A percentile compares a stretch with the other conserved stretches of the same genome.
These are phyloP conservation scores for Starmerella floricola DNA, from an alignment of 805 yeast species.

Conservation along the genomic window DNA sequence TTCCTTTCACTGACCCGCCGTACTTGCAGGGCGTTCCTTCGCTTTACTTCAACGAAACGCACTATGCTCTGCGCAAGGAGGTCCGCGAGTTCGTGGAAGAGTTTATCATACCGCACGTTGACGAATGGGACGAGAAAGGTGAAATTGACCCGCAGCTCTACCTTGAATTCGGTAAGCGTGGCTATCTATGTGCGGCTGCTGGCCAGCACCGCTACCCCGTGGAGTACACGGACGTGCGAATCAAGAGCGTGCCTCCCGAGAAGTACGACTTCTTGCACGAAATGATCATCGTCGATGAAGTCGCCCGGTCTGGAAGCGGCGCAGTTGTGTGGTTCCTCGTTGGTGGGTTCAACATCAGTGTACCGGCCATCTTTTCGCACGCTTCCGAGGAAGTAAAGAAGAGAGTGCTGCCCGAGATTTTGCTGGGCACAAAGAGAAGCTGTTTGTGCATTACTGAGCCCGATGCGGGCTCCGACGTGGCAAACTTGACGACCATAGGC, in stretches of 20 bases:
- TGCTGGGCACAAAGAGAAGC: conserved; percentile 31
- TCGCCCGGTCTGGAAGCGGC: conserved; percentile 33
- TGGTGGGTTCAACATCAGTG: conserved; percentile 34
- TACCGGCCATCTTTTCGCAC: conserved; percentile 32
- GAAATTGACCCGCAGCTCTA: conserved; percentile 29
- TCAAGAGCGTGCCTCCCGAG: conserved; percentile 31
- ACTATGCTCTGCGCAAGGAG: conserved; percentile 32
- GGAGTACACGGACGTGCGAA: conserved; percentile 29
- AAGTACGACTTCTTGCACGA: conserved; percentile 34
- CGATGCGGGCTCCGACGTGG: conserved; percentile 36
- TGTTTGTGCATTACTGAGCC: conserved; percentile 36
- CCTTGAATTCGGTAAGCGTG: conserved; percentile 30
- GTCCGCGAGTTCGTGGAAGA: conserved; percentile 33
- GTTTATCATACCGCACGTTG: conserved; percentile 31
- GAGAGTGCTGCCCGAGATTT: conserved; percentile 31
- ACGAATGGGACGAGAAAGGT: conserved; percentile 34
- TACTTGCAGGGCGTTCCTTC: conserved; percentile 33
- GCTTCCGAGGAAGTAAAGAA: conserved; percentile 27
- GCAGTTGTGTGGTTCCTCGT: conserved; percentile 33
- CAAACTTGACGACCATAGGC: conserved; percentile 33
- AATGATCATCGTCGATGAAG: conserved; percentile 31
- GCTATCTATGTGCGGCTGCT: conserved; percentile 33
- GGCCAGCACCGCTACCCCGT: conserved; percentile 30
- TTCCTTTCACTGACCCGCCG: conserved; percentile 34
- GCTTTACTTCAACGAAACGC: conserved; percentile 33